Evolutionary conservation across 495 filamentous ascomycete species (phyloP), one percentile per base, ranked within the genome.

Genomic region (Aspergillus taichungensis): DNA sequence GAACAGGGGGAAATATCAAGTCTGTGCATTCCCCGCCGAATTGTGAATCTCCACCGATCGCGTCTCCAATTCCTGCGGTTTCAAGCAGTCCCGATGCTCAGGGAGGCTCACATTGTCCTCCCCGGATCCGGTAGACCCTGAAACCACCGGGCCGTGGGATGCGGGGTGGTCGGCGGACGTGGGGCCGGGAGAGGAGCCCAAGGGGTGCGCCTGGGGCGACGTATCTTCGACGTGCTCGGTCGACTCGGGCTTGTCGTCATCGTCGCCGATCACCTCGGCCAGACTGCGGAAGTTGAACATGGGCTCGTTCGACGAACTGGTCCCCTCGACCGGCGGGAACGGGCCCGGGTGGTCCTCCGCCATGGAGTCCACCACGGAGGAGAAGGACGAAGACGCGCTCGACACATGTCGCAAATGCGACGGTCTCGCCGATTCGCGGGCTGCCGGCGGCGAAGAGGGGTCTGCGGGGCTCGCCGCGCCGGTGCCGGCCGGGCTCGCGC

Each of bases 201-300:
- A 24, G 18, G 1, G 18, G 18, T 40, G 44, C 8, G 47, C 40
- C 1, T 41, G 46, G 9, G 43, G 37, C 2, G 49, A 27, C 13
- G 58, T 51, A 37, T 68, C 53, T 47, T 73, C 69, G 34, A 67
- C 59, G 54, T 77, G 64, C 43, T 77, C 74, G 6, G 66, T 52
- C 28, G 69, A 60, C 43, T 62, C 64, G 5, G 60, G 56, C 14
- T 55, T 54, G 42, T 71, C 72, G n/a, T 82, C 78, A 42, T 84
- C 81, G 30, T 79, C 69, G 3, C 82, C 86, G 43, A 95, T 88
- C 55, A 95, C 84, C 47, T 84, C 86, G 3, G 86, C 86, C 24
- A 96, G 69, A 52, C 88, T 95, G 43, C 85, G 72, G 54, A 96
- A 95, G 61, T 94, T 95, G 67, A 94, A 90, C 79, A 94, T 79